Evolutionary conservation across 306 rosid genomes (phyloP), one percentile per base, ranked within the genome.

Genomic region (Ochetophila trinervis): DNA sequence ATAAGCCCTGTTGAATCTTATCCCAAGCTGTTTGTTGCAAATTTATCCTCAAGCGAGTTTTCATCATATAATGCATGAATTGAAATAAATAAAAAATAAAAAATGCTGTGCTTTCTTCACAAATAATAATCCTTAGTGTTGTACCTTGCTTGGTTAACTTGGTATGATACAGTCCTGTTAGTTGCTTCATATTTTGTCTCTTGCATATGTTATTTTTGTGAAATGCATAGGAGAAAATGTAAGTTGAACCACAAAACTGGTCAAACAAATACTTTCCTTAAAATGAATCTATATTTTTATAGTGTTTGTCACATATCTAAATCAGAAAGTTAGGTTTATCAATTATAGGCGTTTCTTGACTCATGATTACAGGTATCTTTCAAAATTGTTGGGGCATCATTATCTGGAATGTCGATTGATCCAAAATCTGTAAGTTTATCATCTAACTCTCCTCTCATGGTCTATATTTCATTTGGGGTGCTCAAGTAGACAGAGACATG

Each of bases 301-400:
- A 21, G 49, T 30, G 49, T 37, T 40, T 49, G n/a, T 30, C 54
- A 23, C 15, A 50, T 40, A 19, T 67, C 54, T 42, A 55, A 24
- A 48, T 40, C 54, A n/a, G 45, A 11, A 53, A 55, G 60, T 63
- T 58, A 62, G 15, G 47, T 57, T 70, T 53, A 60, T 56, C 71
- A 62, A 65, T 73, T 57, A 36, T 53, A 59, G 32, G 52, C 57
- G 8, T 76, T 77, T 64, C 19, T 62, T 57, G 8, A 55, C 66
- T 58, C 54, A 40, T 60, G 56, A 63, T 63, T 50, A 40, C 83
- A 93, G 98, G 96, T 74, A 49, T 90, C 90, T 10, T 88, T 86
- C 87, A 93, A 83, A 85, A 76, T 93, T 71, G 84, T 58, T 47
- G 97, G 97, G 68, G 94, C 91, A 61, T 86, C 99, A n/a, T 61